Evolutionary conservation across 2,329 filamentous ascomycete genomes (phyloP).

Genomic region (Curvularia hawaiiensis): DNA sequence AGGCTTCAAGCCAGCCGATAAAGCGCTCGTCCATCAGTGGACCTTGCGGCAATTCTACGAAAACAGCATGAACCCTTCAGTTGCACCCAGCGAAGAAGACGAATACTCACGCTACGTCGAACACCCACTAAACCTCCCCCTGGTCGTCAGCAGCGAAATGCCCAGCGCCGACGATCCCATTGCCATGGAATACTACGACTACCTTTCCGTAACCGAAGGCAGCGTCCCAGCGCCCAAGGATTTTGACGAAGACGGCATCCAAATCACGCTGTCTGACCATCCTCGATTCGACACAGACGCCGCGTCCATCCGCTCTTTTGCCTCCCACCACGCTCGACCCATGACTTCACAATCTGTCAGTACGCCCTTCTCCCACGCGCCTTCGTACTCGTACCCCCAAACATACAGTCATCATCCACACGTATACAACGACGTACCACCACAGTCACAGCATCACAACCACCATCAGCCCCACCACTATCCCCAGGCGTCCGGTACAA

Average conservation of each 20-base stretch:
- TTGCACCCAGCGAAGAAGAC: conserved; percentile 75
- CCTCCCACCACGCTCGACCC: conserved; percentile 25
- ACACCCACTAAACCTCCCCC: conserved; percentile 85
- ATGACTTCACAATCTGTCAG: conserved; percentile 34
- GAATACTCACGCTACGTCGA: conserved; percentile 89
- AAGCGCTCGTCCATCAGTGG: conserved; percentile 83
- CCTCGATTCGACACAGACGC: conserved; percentile 32
- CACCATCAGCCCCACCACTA: conserved; percentile 11
- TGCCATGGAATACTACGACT: conserved; percentile 76
- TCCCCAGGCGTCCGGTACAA: conserved; percentile 21
- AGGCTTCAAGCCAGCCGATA: conserved; percentile 65
- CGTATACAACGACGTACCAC: conserved; percentile 15
- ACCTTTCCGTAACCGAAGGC: conserved; percentile 64
- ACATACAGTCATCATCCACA: conserved; percentile 24
- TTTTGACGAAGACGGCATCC: conserved; percentile 24
- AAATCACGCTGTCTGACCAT: conserved; percentile 21
- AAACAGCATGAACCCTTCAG: conserved; percentile 83
- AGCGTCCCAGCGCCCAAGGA: conserved; percentile 23
- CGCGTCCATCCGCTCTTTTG: conserved; percentile 32
- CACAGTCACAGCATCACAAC: not conserved
- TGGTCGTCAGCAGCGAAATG: conserved; percentile 74
- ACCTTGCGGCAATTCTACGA: conserved; percentile 85
- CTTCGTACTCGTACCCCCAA: conserved; percentile 32
- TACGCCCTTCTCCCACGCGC: conserved; percentile 43
- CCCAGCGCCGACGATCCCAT: conserved; percentile 56